Evolutionary conservation across 345 rosid genomes (phyloP).

Genomic region (Ceriops decandra): DNA sequence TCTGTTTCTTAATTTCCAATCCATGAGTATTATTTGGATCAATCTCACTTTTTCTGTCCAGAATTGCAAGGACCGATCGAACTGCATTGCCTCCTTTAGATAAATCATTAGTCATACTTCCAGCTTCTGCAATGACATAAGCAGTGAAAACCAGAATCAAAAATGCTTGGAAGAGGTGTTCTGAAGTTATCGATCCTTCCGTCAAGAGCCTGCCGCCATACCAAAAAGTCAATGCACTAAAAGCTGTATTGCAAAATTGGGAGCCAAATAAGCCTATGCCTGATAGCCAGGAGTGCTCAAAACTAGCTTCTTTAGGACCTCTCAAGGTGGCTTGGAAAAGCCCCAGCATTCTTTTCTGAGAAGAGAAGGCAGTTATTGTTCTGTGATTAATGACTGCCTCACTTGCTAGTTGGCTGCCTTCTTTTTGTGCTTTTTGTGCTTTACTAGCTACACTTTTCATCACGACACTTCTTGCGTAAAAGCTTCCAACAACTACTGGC

Average conservation of each 20-base stretch:
- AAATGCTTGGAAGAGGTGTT: constrained; percentile 56
- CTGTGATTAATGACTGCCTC: constrained; percentile 67
- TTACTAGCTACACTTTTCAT: constrained; percentile 61
- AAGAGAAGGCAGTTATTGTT: constrained; percentile 68
- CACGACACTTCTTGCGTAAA: constrained; percentile 40
- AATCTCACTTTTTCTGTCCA: constrained; percentile 54
- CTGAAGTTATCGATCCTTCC: constrained; percentile 31
- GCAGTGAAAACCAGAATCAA: constrained; percentile 52
- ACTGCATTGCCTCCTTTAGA: constrained; percentile 55
- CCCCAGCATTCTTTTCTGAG: constrained; percentile 55
- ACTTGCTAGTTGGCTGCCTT: constrained; percentile 70
- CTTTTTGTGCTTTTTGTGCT: constrained; percentile 58
- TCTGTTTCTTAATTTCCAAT: constrained; percentile 29
- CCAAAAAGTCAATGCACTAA: constrained; percentile 58
- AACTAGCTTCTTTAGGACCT: constrained; percentile 58
- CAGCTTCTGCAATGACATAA: constrained; percentile 67
- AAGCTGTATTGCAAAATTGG: constrained; percentile 55
- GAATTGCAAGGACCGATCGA: constrained; percentile 43
- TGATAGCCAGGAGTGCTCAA: constrained; percentile 47
- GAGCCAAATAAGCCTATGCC: constrained; percentile 61
- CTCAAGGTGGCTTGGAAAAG: constrained; percentile 47
- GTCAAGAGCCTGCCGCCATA: constrained; percentile 58
- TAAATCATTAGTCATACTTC: constrained; percentile 64
- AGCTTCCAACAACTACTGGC: constrained; percentile 60
- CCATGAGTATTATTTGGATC: constrained; percentile 36